Evolutionary conservation across 257 asterid species (phyloP).

Genomic region (Datura wrightii): DNA sequence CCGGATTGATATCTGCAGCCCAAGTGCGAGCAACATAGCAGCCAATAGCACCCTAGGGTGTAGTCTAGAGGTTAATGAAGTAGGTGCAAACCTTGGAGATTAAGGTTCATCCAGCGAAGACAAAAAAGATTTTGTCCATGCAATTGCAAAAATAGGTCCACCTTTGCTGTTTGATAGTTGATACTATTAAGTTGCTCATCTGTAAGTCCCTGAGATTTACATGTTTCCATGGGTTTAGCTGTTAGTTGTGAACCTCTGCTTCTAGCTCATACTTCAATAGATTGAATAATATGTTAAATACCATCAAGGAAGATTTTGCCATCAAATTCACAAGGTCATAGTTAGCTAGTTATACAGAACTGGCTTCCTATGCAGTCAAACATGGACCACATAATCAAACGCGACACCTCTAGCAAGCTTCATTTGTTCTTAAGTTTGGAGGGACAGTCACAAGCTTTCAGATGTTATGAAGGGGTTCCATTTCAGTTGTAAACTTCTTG

Average conservation of each 20-base stretch:
- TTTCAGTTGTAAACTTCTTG: background rate
- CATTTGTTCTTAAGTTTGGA: conserved; percentile 3
- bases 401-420: conserved; percentile 15
- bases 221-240: background rate
- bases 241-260: background rate
- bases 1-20: background rate
- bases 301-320: background rate
- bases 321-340: conserved; percentile 3
- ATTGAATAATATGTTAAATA: background rate
- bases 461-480: background rate
- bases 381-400: conserved; percentile 4
- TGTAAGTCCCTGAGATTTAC: background rate
- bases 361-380: conserved; percentile 9
- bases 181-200: conserved; percentile 10
- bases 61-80: background rate
- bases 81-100: background rate
- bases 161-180: conserved; percentile 23
- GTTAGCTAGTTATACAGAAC: background rate
- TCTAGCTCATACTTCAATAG: background rate
- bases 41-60: background rate
- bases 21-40: background rate
- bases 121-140: background rate
- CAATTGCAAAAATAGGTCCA: conserved; percentile 11
- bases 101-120: background rate
- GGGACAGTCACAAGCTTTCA: conserved; percentile 10